phyloP scores from a whole-genome alignment of 768 basidiomycete species.

The Hygrophorus russula region DNA sequence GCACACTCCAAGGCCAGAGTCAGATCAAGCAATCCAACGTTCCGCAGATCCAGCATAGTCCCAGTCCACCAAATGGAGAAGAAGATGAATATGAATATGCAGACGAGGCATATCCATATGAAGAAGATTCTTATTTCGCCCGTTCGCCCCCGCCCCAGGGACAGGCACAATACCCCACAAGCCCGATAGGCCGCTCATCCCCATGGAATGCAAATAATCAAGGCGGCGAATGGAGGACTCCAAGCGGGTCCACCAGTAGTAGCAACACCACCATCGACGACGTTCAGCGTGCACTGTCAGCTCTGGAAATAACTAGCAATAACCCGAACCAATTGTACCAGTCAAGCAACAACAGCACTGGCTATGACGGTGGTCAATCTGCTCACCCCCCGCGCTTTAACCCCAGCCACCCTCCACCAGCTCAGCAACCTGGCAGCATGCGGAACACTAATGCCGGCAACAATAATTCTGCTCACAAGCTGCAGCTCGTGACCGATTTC shows the following conservation, averaged over 20 bases:
- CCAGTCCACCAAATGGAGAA: constrained; percentile 27
- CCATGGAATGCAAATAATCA: constrained; percentile 44
- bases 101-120: constrained; percentile 18
- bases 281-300: constrained; percentile 61
- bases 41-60: constrained; percentile 5
- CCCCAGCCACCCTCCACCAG: constrained; percentile 32
- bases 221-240: constrained; percentile 47
- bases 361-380: constrained; percentile 36
- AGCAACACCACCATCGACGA: constrained; percentile 51
- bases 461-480: constrained; percentile 28
- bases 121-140: constrained; percentile 6
- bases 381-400: constrained; percentile 64
- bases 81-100: constrained; percentile 46
- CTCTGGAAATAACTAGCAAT: constrained; percentile 46
- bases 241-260: constrained; percentile 18
- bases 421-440: constrained; percentile 29
- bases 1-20: constrained; percentile 56
- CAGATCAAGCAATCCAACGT: constrained; percentile 14
- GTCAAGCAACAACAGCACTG: constrained; percentile 15
- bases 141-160: constrained; percentile 15
- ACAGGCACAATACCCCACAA: constrained; percentile 37
- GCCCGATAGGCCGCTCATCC: constrained; percentile 50
- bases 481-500: constrained; percentile 51
- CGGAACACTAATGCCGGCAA: constrained; percentile 21
- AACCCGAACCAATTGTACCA: constrained; percentile 17